Conservation (phyloP, 345 rosid genomes). For the Salix suchowensis region DNA sequence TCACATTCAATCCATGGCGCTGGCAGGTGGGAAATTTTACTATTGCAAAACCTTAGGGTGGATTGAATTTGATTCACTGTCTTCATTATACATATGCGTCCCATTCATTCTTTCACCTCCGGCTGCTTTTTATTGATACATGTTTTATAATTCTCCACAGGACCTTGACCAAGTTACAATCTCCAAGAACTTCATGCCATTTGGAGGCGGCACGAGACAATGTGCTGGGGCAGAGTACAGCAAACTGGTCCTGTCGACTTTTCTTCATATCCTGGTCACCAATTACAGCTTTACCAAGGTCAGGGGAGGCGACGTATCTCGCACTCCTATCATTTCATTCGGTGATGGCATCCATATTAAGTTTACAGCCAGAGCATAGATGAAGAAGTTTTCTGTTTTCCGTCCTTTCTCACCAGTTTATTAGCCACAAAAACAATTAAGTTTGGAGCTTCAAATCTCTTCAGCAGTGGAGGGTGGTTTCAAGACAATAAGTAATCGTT, state of each 20-base stretch:
- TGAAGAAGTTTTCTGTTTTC: neutral
- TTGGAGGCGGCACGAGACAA: conserved; percentile 46
- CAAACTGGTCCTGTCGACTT: conserved; percentile 34
- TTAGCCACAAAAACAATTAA: too few species aligned
- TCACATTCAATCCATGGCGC: conserved; percentile 23
- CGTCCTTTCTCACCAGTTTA: too few species aligned
- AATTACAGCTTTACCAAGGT: neutral
- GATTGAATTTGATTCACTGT: neutral
- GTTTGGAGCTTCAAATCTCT: too few species aligned
- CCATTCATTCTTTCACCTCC: neutral
- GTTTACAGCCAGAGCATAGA: neutral
- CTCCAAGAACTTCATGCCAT: conserved; percentile 43
- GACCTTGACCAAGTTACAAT: neutral
- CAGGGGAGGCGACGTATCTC: neutral
- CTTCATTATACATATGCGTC: neutral
- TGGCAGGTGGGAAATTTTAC: conserved; percentile 27
- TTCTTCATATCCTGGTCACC: conserved; percentile 32
- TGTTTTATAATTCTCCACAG: conserved; percentile 8
- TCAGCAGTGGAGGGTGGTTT: too few species aligned
- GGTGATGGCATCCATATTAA: neutral
- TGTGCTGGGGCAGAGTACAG: conserved; percentile 46
- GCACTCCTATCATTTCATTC: neutral
- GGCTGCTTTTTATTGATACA: neutral
- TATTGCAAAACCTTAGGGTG: too few species aligned
- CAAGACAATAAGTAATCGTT: too few species aligned